Conservation (phyloP, 306 rosid species). For the Senna siamea region DNA sequence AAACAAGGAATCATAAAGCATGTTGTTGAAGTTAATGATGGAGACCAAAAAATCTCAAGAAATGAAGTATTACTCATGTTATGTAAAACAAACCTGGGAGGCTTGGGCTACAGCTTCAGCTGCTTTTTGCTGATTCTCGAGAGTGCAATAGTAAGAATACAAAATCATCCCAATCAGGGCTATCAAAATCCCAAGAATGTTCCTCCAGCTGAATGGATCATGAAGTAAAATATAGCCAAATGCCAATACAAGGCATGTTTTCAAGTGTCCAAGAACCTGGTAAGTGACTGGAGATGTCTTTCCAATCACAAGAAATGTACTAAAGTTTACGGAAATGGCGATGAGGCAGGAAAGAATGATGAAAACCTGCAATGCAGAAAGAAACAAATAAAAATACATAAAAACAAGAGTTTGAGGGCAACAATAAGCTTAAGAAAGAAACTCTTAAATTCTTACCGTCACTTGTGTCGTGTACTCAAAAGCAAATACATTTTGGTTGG, state of each 20-base stretch:
- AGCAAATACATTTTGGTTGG: constrained; percentile 75
- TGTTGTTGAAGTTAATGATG: background rate
- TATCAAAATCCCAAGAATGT: constrained; percentile 74
- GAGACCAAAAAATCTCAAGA: background rate
- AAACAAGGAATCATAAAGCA: constrained; percentile 26
- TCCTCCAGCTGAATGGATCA: constrained; percentile 91
- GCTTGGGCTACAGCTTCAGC: constrained; percentile 50
- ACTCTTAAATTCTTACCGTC: constrained; percentile 60
- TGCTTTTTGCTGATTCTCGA: constrained; percentile 77
- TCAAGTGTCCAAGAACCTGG: constrained; percentile 95
- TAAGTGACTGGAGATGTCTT: constrained; percentile 94
- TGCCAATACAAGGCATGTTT: constrained; percentile 90
- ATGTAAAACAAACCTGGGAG: constrained; percentile 70
- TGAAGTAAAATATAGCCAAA: constrained; percentile 86
- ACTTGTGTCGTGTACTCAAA: constrained; percentile 83
- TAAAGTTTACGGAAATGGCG: constrained; percentile 89
- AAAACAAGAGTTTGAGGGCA: background rate
- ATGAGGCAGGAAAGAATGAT: constrained; percentile 85
- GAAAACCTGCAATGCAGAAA: constrained; percentile 58
- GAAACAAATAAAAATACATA: constrained; percentile 5
- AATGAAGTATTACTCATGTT: background rate
- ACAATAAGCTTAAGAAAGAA: background rate
- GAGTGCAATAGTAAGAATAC: constrained; percentile 70
- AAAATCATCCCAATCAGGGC: constrained; percentile 89
- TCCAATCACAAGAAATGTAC: constrained; percentile 96